phyloP scores from a whole-genome alignment of 345 rosid species.

The Kernera saxatilis region DNA sequence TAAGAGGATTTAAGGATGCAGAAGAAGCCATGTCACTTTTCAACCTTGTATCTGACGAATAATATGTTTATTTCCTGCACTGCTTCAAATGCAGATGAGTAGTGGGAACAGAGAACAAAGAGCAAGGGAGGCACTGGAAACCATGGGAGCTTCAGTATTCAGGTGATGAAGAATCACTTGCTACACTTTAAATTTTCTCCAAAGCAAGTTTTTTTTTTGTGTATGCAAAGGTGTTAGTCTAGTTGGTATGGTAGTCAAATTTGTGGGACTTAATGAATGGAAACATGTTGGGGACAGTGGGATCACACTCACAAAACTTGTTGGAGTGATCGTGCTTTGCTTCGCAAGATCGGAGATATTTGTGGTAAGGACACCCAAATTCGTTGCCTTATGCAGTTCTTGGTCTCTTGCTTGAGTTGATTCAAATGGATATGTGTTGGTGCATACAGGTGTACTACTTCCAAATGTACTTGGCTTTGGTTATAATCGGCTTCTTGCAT shows the following conservation, averaged over 20 bases:
- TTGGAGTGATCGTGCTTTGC: conserved; percentile 83
- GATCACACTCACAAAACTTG: conserved; percentile 85
- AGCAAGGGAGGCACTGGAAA: conserved; percentile 64
- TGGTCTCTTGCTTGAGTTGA: conserved; percentile 14
- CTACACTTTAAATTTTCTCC: neutral
- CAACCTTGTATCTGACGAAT: neutral
- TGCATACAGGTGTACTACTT: conserved; percentile 80
- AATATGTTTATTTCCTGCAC: conserved; percentile 6
- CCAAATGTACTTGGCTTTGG: conserved; percentile 89
- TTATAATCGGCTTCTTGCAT: conserved; percentile 79
- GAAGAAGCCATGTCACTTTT: conserved; percentile 7
- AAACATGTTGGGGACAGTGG: conserved; percentile 50
- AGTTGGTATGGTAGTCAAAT: neutral
- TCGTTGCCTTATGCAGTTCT: neutral
- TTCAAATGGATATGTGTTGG: conserved; percentile 22
- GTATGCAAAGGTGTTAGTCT: conserved; percentile 13
- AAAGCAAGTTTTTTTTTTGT: neutral
- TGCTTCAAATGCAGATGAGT: conserved; percentile 51
- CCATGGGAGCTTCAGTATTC: conserved; percentile 99
- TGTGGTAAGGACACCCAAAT: conserved; percentile 53
- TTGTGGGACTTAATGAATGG: conserved; percentile 22
- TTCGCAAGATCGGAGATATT: conserved; percentile 85
- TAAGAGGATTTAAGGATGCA: conserved; percentile 2
- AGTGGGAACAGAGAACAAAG: conserved; percentile 68
- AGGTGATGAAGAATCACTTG: conserved; percentile 43